Evolutionary conservation across 2,329 filamentous ascomycete genomes (phyloP).

Genomic region (Dothistroma septosporum): DNA sequence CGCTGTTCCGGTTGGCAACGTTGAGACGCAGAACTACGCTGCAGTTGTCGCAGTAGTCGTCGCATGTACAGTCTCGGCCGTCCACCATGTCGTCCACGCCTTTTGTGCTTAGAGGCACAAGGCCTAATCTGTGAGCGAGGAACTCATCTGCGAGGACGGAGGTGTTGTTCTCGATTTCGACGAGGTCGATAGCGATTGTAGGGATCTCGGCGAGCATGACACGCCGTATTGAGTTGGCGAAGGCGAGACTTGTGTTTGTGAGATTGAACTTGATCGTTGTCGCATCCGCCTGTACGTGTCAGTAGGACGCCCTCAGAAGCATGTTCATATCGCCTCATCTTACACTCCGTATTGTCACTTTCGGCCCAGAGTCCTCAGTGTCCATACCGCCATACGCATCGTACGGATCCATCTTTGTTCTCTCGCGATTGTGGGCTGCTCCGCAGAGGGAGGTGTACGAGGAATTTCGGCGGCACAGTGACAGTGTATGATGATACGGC

Average conservation of each 20-base stretch:
- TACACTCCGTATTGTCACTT: constrained; percentile 46
- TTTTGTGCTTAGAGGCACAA: constrained; percentile 81
- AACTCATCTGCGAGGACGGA: constrained; percentile 97
- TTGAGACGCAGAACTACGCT: constrained; percentile 79
- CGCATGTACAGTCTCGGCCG: constrained; percentile 92
- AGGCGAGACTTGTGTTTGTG: constrained; percentile 79
- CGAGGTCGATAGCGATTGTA: constrained; percentile 89
- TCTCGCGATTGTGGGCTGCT: background rate
- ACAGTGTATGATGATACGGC: background rate
- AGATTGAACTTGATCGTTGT: constrained; percentile 89
- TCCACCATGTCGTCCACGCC: constrained; percentile 79
- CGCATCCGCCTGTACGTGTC: constrained; percentile 55
- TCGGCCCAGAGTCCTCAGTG: constrained; percentile 24
- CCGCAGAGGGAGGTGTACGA: background rate
- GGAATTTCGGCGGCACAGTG: background rate
- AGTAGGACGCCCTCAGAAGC: constrained; percentile 4
- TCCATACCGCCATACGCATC: constrained; percentile 21
- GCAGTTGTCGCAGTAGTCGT: constrained; percentile 89
- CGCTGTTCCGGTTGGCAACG: constrained; percentile 64
- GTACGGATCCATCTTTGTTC: constrained; percentile 18
- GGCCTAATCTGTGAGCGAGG: constrained; percentile 83
- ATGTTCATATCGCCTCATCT: constrained; percentile 3
- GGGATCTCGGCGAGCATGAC: constrained; percentile 91
- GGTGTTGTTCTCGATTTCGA: constrained; percentile 88
- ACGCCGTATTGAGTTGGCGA: constrained; percentile 88